Evolutionary conservation across 306 rosid species (phyloP).

Genomic region (Phaseolus lunatus): DNA sequence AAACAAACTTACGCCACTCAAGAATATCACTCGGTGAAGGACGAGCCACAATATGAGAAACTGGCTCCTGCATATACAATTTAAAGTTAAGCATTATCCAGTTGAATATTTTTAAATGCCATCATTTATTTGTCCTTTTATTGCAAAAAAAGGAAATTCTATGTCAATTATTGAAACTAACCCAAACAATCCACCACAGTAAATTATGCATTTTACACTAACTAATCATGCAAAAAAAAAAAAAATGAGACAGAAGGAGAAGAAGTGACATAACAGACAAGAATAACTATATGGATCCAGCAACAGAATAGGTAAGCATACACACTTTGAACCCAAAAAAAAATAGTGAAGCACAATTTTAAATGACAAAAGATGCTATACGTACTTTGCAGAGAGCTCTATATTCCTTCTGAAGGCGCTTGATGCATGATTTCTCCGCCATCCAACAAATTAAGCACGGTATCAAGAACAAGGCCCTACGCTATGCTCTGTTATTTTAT

Average conservation of each 20-base stretch:
- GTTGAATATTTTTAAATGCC: conserved; percentile 21
- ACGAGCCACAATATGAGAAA: conserved; percentile 91
- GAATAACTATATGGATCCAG: conserved; percentile 26
- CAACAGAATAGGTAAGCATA: conserved; percentile 23
- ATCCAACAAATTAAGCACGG: conserved; percentile 53
- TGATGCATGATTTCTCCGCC: conserved; percentile 94
- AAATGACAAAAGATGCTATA: conserved; percentile 44
- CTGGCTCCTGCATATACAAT: conserved; percentile 81
- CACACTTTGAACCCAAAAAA: conserved; percentile 12
- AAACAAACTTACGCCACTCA: conserved; percentile 93
- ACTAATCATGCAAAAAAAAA: conserved; percentile 12
- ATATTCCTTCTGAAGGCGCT: conserved; percentile 97
- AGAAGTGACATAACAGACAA: conserved; percentile 16
- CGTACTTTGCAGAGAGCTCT: conserved; percentile 99
- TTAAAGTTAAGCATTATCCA: conserved; percentile 43
- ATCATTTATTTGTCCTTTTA: background rate
- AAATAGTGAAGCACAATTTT: conserved; percentile 17
- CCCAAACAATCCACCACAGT: conserved; percentile 1
- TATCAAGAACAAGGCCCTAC: conserved; percentile 43
- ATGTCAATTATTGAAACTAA: conserved; percentile 19
- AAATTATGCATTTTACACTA: conserved; percentile 15
- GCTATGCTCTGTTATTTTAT: conserved; percentile 36
- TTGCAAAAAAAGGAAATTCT: background rate
- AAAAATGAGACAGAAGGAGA: background rate
- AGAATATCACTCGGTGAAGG: conserved; percentile 97